Conservation (phyloP, 352 stramenopile genomes). For the Lagenidium giganteum region DNA sequence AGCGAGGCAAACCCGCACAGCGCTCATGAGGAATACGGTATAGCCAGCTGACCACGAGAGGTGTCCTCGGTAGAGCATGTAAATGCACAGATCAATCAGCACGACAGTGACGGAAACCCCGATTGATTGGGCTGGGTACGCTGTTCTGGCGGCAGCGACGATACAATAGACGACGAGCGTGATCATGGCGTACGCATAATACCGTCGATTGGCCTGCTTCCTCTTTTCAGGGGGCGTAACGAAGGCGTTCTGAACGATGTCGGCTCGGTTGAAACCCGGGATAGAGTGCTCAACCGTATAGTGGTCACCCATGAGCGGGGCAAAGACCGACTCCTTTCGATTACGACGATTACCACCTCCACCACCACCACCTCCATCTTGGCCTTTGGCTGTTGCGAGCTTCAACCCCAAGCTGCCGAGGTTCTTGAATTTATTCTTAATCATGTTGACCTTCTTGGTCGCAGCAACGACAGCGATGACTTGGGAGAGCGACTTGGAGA, state of each 20-base stretch:
- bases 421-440: slow-evolving; percentile 84
- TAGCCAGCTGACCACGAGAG: slow-evolving; percentile 76
- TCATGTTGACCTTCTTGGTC: slow-evolving; percentile 68
- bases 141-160: slow-evolving; percentile 42
- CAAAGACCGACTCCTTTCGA: slow-evolving; percentile 69
- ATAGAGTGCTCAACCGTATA: slow-evolving; percentile 78
- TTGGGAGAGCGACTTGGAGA: slow-evolving; percentile 78
- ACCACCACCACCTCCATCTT: slow-evolving; percentile 1
- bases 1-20: slow-evolving; percentile 61
- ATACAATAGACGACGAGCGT: slow-evolving; percentile 57
- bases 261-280: slow-evolving; percentile 59
- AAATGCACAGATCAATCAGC: slow-evolving; percentile 69
- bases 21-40: slow-evolving; percentile 75
- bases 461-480: slow-evolving; percentile 70
- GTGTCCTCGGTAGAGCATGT: slow-evolving; percentile 62
- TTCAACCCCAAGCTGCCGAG: slow-evolving; percentile 73
- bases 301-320: slow-evolving; percentile 66
- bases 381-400: slow-evolving; percentile 44
- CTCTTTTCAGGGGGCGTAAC: slow-evolving; percentile 52
- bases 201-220: slow-evolving; percentile 39
- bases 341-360: slow-evolving; percentile 13
- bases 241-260: slow-evolving; percentile 79
- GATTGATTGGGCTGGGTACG: slow-evolving; percentile 54
- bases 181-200: slow-evolving; percentile 37
- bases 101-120: slow-evolving; percentile 65